Conservation (phyloP, 495 filamentous ascomycete species). For the Xylaria grammica region DNA sequence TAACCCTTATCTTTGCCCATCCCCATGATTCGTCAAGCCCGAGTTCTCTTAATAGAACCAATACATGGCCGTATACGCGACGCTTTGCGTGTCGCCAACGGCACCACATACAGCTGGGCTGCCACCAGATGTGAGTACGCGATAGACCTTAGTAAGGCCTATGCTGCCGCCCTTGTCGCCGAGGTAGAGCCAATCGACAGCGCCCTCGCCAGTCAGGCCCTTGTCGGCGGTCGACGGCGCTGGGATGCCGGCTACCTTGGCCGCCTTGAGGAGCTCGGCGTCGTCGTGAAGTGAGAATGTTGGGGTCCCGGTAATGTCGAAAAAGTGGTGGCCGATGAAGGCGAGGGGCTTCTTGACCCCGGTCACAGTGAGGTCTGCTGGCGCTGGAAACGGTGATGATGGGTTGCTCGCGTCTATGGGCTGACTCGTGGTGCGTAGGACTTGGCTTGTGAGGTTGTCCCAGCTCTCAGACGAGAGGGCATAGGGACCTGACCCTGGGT, state of each 20-base stretch:
- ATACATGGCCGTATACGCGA: slow-evolving; percentile 73
- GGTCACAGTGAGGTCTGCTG: slow-evolving; percentile 39
- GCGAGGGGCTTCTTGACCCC: slow-evolving; percentile 36
- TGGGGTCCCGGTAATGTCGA: slow-evolving; percentile 56
- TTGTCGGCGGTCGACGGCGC: slow-evolving; percentile 56
- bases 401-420: slow-evolving; percentile 46
- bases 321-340: slow-evolving; percentile 69
- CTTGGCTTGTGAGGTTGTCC: slow-evolving; percentile 36
- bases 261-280: slow-evolving; percentile 46
- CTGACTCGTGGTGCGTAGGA: slow-evolving; percentile 39
- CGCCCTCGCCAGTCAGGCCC: slow-evolving; percentile 49
- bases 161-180: slow-evolving; percentile 52
- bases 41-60: slow-evolving; percentile 66
- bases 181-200: slow-evolving; percentile 71
- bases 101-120: slow-evolving; percentile 53
- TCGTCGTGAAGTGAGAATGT: slow-evolving; percentile 61
- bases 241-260: slow-evolving; percentile 51
- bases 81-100: slow-evolving; percentile 46
- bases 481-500: slow-evolving; percentile 44
- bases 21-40: too few species aligned
- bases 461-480: slow-evolving; percentile 37
- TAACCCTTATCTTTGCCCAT: background rate
- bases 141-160: slow-evolving; percentile 63
- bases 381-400: slow-evolving; percentile 47
- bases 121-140: slow-evolving; percentile 72